Evolutionary conservation across 495 filamentous ascomycete species (phyloP), one percentile per base, ranked within the genome.

Genomic region (Amorphotheca resinae): DNA sequence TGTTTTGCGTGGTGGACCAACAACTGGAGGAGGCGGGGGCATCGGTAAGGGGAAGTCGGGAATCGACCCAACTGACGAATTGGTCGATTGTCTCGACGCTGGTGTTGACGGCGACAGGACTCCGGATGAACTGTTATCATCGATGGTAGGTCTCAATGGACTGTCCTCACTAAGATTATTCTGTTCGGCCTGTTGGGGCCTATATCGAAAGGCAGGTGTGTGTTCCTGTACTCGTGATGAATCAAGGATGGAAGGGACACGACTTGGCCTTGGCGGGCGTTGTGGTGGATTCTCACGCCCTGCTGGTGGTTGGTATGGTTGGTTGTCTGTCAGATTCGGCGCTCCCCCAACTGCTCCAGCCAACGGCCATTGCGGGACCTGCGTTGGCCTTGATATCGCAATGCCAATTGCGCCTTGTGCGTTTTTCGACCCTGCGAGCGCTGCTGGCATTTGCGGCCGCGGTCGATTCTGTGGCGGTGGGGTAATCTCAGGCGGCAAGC

Each of bases 261-360:
- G 63, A 52, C 65, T 76, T 48, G 80, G 81, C 31, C 78, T 72
- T 26, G 74, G 76, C 17, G 82, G 82, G 48, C 81, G 69, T 58
- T 74, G 74, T 9, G 81, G 81, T 32, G 79, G 71, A 49, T 72
- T 69, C 22, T 72, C 73, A 45, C 67, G 63, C 6, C 70, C 69
- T 3, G 56, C 52, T 20, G 68, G 59, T 50, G 71, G 66, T 51
- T 67, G 61, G 42, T 70, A 72, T 33, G 41, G 42, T 53, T 38
- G 52, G 53, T 37, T 57, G 60, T 48, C 50, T 54, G 54, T 16
- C 46, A 56, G 34, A 38, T 48, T 55, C 42, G 63, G 36, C 47
- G 55, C 46, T 42, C 66, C 54, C 23, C 67, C 56, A 45, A 66
- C 51, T 8, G 72, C 62, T 11, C 69, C 64, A 33, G 66, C 62